These are phyloP conservation scores for Moesziomyces sp. DNA, from an alignment of 1,284 basidiomycete species.

Conservation along the genomic window DNA sequence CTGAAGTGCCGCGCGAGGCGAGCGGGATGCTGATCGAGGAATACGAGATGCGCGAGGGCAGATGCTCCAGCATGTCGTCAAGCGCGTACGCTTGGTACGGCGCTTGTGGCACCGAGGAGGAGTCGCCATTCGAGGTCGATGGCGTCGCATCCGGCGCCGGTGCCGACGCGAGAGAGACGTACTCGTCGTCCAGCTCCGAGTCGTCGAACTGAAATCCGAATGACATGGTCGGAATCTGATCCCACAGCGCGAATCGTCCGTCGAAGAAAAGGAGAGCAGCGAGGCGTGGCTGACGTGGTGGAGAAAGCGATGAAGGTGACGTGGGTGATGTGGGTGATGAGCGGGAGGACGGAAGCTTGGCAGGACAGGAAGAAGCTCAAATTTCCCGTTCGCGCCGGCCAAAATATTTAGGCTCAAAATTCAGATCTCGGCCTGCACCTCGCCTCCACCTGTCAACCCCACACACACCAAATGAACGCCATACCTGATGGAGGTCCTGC, in stretches of 20 bases:
- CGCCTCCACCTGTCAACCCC: slow-evolving; percentile 8
- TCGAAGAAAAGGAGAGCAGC: too few relatives aligned
- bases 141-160: slow-evolving; percentile 3
- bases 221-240: slow-evolving; percentile 13
- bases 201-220: slow-evolving; percentile 51
- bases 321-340: too few relatives aligned
- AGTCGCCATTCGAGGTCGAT: not conserved
- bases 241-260: too few relatives aligned
- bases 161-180: slow-evolving; percentile 12
- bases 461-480: not conserved
- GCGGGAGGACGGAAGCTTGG: not conserved
- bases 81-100: slow-evolving; percentile 17
- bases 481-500: too few relatives aligned
- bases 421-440: slow-evolving; percentile 24
- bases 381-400: not conserved
- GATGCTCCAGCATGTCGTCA: slow-evolving; percentile 22
- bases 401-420: slow-evolving; percentile 16
- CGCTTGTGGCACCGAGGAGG: slow-evolving; percentile 3
- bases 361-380: not conserved
- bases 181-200: slow-evolving; percentile 47
- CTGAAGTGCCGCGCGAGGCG: not conserved
- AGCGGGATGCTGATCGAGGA: slow-evolving; percentile 38
- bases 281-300: too few relatives aligned
- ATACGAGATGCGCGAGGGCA: slow-evolving; percentile 50
- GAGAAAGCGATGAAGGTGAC: too few relatives aligned